Evolutionary conservation across 1,284 basidiomycete species (phyloP).

Genomic region (Malassezia pachydermatis): DNA sequence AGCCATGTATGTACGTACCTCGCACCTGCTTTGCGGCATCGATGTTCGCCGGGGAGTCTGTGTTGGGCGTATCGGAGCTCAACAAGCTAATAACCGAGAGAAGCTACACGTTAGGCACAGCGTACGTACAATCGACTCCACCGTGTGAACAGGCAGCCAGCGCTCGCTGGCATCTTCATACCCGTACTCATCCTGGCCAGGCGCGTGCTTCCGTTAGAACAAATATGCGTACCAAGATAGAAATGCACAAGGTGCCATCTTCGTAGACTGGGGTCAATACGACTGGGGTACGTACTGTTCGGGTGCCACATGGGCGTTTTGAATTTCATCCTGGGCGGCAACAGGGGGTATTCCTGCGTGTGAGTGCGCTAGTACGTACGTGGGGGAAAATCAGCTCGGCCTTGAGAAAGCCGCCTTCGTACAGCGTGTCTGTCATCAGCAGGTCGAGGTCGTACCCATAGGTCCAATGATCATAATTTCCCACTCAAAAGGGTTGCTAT

Average conservation of each 20-base stretch:
- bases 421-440: conserved; percentile 34
- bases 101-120: conserved; percentile 56
- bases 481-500: conserved; percentile 47
- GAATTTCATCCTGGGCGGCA: conserved; percentile 92
- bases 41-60: conserved; percentile 91
- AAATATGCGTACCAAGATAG: conserved; percentile 63
- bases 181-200: conserved; percentile 93
- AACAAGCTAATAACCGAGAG: conserved; percentile 90
- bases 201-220: conserved; percentile 61
- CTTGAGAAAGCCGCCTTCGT: conserved; percentile 46
- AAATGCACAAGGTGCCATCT: conserved; percentile 84
- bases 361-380: conserved; percentile 7
- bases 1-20: conserved; percentile 6
- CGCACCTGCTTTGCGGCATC: conserved; percentile 58
- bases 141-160: conserved; percentile 93
- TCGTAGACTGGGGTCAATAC: conserved; percentile 58
- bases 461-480: conserved; percentile 49
- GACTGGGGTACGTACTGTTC: conserved; percentile 58
- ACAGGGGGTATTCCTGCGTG: conserved; percentile 63
- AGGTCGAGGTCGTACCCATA: conserved; percentile 21
- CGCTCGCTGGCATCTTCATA: conserved; percentile 95
- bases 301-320: conserved; percentile 98
- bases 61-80: conserved; percentile 81
- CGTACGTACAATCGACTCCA: conserved; percentile 93
- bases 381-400: conserved; percentile 45